A percentile compares a stretch with the other conserved stretches of the same genome.
Conservation (phyloP, 2,329 filamentous ascomycete genomes). For the Trichoderma polysporum region DNA sequence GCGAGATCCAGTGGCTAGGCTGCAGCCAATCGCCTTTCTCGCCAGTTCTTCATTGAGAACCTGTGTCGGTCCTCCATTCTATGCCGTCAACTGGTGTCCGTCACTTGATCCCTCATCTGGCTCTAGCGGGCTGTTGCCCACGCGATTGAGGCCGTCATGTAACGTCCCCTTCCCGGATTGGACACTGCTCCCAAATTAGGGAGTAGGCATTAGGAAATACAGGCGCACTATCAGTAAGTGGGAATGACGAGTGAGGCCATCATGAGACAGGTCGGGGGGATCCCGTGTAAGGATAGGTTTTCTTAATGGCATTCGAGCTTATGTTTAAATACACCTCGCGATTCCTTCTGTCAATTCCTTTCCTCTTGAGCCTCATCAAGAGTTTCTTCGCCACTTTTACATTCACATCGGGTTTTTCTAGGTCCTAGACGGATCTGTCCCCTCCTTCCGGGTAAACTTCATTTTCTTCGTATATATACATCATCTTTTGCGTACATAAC, state of each 20-base stretch:
- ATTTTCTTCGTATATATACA: constrained; percentile 16
- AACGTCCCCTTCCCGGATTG: constrained; percentile 15
- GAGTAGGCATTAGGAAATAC: not conserved
- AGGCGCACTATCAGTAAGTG: not conserved
- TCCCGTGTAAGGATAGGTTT: not conserved
- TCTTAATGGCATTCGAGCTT: not conserved
- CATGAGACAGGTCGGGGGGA: not conserved
- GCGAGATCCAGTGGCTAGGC: constrained; percentile 4
- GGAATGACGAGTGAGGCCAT: not conserved
- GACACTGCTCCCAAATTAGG: constrained; percentile 12
- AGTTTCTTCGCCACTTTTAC: constrained; percentile 2
- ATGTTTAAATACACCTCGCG: not conserved
- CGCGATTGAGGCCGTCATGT: constrained; percentile 3
- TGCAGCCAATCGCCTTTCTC: constrained; percentile 5
- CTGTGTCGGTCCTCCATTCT: constrained; percentile 5
- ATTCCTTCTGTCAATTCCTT: not conserved
- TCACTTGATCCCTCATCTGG: constrained; percentile 19
- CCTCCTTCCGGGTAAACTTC: not conserved
- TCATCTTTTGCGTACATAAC: not conserved
- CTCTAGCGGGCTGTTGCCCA: not conserved
- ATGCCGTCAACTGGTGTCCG: not conserved
- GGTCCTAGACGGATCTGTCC: constrained; percentile 16
- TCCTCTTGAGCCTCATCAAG: not conserved
- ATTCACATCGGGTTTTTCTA: not conserved
- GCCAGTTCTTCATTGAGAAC: constrained; percentile 8